Base-by-base conservation (phyloP, 345 rosid species). In the Turnera subulata region DNA sequence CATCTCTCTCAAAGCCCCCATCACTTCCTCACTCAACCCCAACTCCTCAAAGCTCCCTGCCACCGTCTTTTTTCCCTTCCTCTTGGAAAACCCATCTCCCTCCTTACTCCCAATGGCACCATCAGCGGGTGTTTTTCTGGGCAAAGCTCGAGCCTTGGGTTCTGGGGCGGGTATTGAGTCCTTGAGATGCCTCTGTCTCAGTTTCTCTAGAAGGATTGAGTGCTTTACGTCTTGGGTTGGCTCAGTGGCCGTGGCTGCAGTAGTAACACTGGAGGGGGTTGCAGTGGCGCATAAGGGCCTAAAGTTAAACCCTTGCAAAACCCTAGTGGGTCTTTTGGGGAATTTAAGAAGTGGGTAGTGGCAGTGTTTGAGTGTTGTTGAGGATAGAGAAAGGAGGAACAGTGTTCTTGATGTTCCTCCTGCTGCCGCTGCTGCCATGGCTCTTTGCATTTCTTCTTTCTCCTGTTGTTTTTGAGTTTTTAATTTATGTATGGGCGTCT, bases 1-100 rank as follows among this genome's bases (percentile, higher is more conserved):
- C 82, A 73, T 40, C 76, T 92, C 98, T 52, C 73, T 78, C 53
- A 92, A 82, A 66, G 91, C 84, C n/a, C 76, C 82, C 87, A 86
- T 83, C 6, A 86, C 78, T 75, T 92, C 96, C 38, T 86, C 93
- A 58, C 73, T 80, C 75, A 92, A 50, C 4, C 97, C 88, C 65
- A 92, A 59, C 73, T 83, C 91, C 79, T 79, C 80, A 71, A 92
- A 92, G 50, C 75, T 79, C 58, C 75, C 91, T 26, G 67, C 67
- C 24, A 42, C 5, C 12, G 54, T 63, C 53, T 65, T 78, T 64
- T 79, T 91, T 71, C 70, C 80, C 62, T 56, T 72, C 63, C 57
- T 68, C 16, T 60, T 67, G 51, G n/a, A 42, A 1, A 53, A 49
- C 21, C 58, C 58, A 49, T 47, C 55, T 0, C 71, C 72, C 24